Base-by-base conservation (phyloP, 73 alveolate genomes). In the Paramecium biaurelia region DNA sequence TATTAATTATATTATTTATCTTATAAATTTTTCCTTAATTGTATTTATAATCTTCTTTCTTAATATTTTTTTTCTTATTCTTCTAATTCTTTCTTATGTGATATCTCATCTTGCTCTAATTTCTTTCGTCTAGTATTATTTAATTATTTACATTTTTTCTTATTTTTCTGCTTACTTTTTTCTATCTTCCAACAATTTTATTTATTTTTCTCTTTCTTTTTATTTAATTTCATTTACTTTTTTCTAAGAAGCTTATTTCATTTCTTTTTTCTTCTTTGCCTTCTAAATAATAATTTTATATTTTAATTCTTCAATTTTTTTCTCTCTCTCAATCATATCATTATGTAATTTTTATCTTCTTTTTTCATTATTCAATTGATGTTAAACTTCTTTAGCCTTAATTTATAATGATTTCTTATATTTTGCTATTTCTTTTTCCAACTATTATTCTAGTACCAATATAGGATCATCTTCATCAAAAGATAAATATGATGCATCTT, bases 401-500 rank as follows among this genome's bases (percentile, higher is more conserved):
- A 74, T 41, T 23, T 32, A 34, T 34, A 74, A 41, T 15, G 87
- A 34, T 74, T 74, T 74, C 57, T 74, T 34, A 74, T 32, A 74
- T 74, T 74, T 74, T 12, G 41, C 35, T 18, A 74, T 74, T 74
- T 74, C 57, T 18, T 74, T 74, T 23, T 74, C 87, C 24, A 74
- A 74, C 23, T 74, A 37, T 34, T 74, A 37, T 23, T 74, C 87
- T 23, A 74, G 20, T 28, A 74, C 87, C 8, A 74, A 37, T 12
- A 74, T 74, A 2, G 87, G 87, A 37, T 74, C 87, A 5, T 74
- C 87, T 37, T 74, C 87, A 74, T 74, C 87, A 37, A 37, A 74
- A 6, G 87, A 74, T 11, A 74, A 37, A 41, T 74, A 74, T 5
- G 87, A 74, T 4, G 57, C 58, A 10, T 74, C 87, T 11, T 74